Conservation (phyloP, 495 filamentous ascomycete species). For the Entonaema liquescens region DNA sequence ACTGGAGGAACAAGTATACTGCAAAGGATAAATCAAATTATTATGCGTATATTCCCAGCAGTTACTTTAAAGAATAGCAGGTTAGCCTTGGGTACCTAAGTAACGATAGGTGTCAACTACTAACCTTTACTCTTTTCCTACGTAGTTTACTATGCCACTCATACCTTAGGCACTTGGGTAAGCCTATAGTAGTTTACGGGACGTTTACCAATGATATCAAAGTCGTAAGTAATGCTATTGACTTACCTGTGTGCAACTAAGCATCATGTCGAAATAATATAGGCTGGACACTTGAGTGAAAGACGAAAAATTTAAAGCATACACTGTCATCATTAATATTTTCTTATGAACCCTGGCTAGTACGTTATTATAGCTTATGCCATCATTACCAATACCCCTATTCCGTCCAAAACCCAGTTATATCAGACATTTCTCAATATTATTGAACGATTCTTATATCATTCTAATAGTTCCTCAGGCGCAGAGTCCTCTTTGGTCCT, state of each 20-base stretch:
- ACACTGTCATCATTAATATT: neutral
- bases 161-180: too few relatives aligned
- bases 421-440: neutral
- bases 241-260: too few relatives aligned
- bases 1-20: neutral
- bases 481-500: neutral
- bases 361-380: neutral
- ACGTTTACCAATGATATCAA: too few relatives aligned
- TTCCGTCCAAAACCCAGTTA: neutral
- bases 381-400: neutral
- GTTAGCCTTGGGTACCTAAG: neutral
- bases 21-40: neutral
- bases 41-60: neutral
- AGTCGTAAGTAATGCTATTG: too few relatives aligned
- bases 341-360: neutral
- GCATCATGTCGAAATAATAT: neutral
- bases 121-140: too few relatives aligned
- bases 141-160: too few relatives aligned
- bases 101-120: too few relatives aligned
- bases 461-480: neutral
- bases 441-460: neutral
- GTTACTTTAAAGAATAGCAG: neutral
- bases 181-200: too few relatives aligned
- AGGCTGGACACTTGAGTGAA: neutral
- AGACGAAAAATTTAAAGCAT: neutral